A percentile compares a stretch with the other conserved stretches of the same genome.
These are phyloP conservation scores for Boletus rufocinnamomeus DNA, from an alignment of 768 basidiomycete genomes.

Conservation along the genomic window DNA sequence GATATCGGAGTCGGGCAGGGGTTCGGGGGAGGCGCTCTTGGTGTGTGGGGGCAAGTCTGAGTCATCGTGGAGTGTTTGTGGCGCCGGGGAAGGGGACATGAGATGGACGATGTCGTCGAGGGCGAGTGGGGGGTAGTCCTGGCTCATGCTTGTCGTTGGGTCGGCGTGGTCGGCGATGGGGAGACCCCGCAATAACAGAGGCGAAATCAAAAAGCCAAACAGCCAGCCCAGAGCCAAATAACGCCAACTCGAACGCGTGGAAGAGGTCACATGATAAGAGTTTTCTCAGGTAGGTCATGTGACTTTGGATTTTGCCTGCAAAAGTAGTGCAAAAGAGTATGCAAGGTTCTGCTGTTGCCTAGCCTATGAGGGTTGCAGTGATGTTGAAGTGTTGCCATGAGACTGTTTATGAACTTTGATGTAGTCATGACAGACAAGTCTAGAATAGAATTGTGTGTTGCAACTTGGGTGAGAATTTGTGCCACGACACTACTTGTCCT, in stretches of 20 bases:
- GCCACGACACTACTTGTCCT: background rate
- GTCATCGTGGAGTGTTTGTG: conserved; percentile 26
- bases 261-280: conserved; percentile 34
- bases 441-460: too few relatives aligned
- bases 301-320: conserved; percentile 6
- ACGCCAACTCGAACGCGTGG: conserved; percentile 41
- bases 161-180: background rate
- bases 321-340: too few relatives aligned
- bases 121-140: conserved; percentile 43
- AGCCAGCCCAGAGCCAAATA: conserved; percentile 23
- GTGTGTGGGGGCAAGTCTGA: conserved; percentile 19
- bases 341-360: too few relatives aligned
- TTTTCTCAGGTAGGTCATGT: conserved; percentile 29
- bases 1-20: conserved; percentile 50
- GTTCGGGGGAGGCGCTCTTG: conserved; percentile 36
- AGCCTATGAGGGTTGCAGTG: too few relatives aligned
- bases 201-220: conserved; percentile 37
- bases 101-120: conserved; percentile 59
- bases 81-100: conserved; percentile 52
- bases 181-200: conserved; percentile 11
- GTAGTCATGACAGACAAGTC: too few relatives aligned
- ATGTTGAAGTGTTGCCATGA: too few relatives aligned
- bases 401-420: too few relatives aligned
- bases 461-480: too few relatives aligned
- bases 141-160: conserved; percentile 26